These are phyloP conservation scores for Entomortierella lignicola DNA, from an alignment of 192 early-diverging fungal genomes.

Conservation along the genomic window DNA sequence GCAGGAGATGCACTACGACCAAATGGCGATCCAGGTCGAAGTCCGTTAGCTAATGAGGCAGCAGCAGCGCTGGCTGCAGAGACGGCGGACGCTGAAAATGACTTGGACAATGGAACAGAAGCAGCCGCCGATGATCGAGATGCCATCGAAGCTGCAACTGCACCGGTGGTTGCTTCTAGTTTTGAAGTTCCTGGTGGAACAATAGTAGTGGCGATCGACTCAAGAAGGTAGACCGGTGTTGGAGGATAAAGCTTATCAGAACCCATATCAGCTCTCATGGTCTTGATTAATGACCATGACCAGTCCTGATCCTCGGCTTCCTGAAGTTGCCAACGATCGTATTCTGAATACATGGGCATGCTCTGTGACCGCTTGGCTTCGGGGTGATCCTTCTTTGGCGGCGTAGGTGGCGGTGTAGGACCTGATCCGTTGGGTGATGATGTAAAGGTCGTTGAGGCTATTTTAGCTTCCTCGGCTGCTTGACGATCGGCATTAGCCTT, in stretches of 20 bases:
- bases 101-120: slow-evolving; percentile 21
- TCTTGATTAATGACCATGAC: slow-evolving; percentile 87
- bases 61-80: slow-evolving; percentile 20
- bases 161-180: slow-evolving; percentile 10
- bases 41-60: slow-evolving; percentile 13
- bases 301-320: slow-evolving; percentile 75
- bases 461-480: slow-evolving; percentile 20
- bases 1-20: slow-evolving; percentile 33
- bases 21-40: slow-evolving; percentile 44
- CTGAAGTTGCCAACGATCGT: slow-evolving; percentile 44
- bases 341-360: slow-evolving; percentile 49
- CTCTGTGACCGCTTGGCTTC: slow-evolving; percentile 32
- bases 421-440: neutral
- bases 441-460: slow-evolving; percentile 19
- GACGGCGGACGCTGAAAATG: slow-evolving; percentile 20
- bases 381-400: slow-evolving; percentile 11
- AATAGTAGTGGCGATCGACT: slow-evolving; percentile 64
- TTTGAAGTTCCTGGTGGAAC: slow-evolving; percentile 45
- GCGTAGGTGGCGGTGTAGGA: neutral
- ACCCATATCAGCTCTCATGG: slow-evolving; percentile 84
- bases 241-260: slow-evolving; percentile 89
- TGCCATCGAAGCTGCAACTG: slow-evolving; percentile 28
- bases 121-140: slow-evolving; percentile 1
- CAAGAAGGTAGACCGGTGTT: slow-evolving; percentile 74
- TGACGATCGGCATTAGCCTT: slow-evolving; percentile 25